A percentile compares a stretch with the other conserved stretches of the same genome.
Conservation (phyloP, 2,329 filamentous ascomycete species). For the Byssochlamys sp. region DNA sequence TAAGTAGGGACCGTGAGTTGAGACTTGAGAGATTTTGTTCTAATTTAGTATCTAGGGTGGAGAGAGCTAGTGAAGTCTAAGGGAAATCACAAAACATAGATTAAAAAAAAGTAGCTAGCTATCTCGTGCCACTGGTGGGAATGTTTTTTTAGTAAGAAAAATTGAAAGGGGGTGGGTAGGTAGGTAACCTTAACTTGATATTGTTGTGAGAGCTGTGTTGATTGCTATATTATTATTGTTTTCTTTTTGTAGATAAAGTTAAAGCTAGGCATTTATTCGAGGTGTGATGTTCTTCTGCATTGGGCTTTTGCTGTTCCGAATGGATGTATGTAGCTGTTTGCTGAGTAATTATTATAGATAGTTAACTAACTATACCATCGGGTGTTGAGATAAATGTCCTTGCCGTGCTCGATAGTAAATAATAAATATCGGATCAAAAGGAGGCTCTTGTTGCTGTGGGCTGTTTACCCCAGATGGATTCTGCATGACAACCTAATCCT, state of each 20-base stretch:
- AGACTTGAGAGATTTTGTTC: not conserved
- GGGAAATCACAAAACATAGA: not conserved
- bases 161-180: too few relatives aligned
- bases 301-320: not conserved
- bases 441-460: not conserved
- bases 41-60: not conserved
- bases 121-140: too few relatives aligned
- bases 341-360: not conserved
- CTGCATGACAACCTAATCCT: not conserved
- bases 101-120: not conserved
- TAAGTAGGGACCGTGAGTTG: too few relatives aligned
- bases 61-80: not conserved
- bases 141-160: too few relatives aligned
- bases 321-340: not conserved
- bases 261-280: too few relatives aligned
- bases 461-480: not conserved
- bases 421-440: not conserved
- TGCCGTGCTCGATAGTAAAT: not conserved
- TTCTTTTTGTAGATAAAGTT: too few relatives aligned
- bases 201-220: too few relatives aligned
- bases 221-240: too few relatives aligned
- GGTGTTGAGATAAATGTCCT: not conserved
- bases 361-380: not conserved
- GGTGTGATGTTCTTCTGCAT: too few relatives aligned
- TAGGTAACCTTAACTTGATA: too few relatives aligned